Conservation (phyloP, 1,284 basidiomycete species). For the Rhodotorula mucilaginosa region DNA sequence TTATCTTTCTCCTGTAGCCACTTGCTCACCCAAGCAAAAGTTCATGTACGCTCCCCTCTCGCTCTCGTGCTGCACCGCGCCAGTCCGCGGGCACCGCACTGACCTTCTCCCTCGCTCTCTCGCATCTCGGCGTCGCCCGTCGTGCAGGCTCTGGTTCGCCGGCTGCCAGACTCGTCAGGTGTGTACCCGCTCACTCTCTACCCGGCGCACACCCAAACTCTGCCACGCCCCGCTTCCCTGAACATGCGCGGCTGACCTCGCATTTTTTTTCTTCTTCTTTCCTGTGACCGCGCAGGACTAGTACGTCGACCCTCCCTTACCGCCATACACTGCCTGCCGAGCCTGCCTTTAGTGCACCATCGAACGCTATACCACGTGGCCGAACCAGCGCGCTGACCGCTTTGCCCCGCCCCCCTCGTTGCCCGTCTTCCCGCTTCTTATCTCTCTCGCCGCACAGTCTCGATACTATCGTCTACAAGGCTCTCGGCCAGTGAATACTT, state of each 20-base stretch:
- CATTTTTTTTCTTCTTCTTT: not conserved
- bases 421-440: not conserved
- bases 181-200: not conserved
- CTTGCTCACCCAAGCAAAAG: slow-evolving; percentile 1
- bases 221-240: not conserved
- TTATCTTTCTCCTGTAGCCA: slow-evolving; percentile 8
- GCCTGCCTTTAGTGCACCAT: too few species aligned
- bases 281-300: not conserved
- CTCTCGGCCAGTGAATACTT: slow-evolving; percentile 25
- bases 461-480: slow-evolving; percentile 38
- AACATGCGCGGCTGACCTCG: slow-evolving; percentile 5
- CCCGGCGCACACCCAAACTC: not conserved
- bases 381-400: not conserved
- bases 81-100: slow-evolving; percentile 8
- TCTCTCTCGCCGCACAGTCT: slow-evolving; percentile 16
- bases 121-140: not conserved
- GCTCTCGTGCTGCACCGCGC: not conserved
- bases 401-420: not conserved
- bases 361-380: not conserved
- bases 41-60: not conserved
- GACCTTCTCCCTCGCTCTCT: not conserved
- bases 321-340: not conserved
- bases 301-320: not conserved
- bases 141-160: slow-evolving; percentile 26
- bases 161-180: slow-evolving; percentile 31